phyloP scores from a whole-genome alignment of 2,329 filamentous ascomycete species.

The Amauroascus niger region DNA sequence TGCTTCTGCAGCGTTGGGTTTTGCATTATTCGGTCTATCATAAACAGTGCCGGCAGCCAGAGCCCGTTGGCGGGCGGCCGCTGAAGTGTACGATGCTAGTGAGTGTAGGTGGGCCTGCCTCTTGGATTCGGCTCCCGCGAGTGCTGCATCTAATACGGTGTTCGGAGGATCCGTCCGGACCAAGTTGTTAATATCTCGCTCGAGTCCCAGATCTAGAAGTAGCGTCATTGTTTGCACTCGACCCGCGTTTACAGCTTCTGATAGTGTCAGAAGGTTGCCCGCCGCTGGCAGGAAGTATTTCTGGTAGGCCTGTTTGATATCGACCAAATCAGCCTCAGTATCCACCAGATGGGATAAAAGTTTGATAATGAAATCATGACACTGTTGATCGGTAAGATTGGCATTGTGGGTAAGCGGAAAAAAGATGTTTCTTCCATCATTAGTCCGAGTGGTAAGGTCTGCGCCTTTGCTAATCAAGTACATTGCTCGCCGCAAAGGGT shows the following conservation, averaged over 20 bases:
- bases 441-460: slow-evolving; percentile 10
- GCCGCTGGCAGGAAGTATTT: slow-evolving; percentile 16
- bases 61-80: slow-evolving; percentile 15
- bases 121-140: slow-evolving; percentile 17
- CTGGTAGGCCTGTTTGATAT: slow-evolving; percentile 16
- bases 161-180: slow-evolving; percentile 9
- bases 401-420: slow-evolving; percentile 20
- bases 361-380: slow-evolving; percentile 19
- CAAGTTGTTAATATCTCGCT: slow-evolving; percentile 15
- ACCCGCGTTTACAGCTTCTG: slow-evolving; percentile 17
- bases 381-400: slow-evolving; percentile 18
- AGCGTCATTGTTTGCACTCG: slow-evolving; percentile 16
- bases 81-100: slow-evolving; percentile 18
- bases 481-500: slow-evolving; percentile 17
- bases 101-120: slow-evolving; percentile 18
- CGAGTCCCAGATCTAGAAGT: slow-evolving; percentile 20
- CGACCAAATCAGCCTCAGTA: background rate
- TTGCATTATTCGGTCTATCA: background rate
- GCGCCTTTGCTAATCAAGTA: slow-evolving; percentile 21
- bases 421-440: slow-evolving; percentile 20
- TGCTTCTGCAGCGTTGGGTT: background rate
- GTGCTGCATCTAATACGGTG: slow-evolving; percentile 20
- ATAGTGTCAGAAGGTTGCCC: slow-evolving; percentile 15
- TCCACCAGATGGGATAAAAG: slow-evolving; percentile 17
- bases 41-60: slow-evolving; percentile 16